Evolutionary conservation across 1,284 basidiomycete species (phyloP).

Genomic region (Cryptococcus jaspeensis): DNA sequence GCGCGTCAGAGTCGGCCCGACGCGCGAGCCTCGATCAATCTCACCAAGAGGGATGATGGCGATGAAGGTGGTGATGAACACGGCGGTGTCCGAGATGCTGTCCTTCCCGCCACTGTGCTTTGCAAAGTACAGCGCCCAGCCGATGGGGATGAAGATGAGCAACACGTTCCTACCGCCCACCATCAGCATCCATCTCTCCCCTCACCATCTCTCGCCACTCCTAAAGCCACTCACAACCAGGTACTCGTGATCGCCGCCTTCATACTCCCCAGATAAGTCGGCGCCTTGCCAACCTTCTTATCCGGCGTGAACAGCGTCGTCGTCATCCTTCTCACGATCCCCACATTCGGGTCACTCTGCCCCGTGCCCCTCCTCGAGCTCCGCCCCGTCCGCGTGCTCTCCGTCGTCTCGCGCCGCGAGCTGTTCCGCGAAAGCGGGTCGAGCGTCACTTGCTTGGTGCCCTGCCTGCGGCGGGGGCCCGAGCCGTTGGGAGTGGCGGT

Average conservation of each 20-base stretch:
- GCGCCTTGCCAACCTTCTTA: constrained; percentile 46
- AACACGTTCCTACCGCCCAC: constrained; percentile 45
- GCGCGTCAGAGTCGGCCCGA: constrained; percentile 58
- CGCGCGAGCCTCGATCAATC: constrained; percentile 1
- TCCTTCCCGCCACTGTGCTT: constrained; percentile 38
- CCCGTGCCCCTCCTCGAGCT: constrained; percentile 3
- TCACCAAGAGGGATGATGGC: constrained; percentile 53
- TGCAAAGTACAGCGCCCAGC: constrained; percentile 53
- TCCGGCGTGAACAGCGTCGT: constrained; percentile 49
- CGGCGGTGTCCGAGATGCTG: constrained; percentile 44
- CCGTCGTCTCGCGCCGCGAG: neutral
- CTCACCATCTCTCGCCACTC: neutral
- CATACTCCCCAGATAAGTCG: constrained; percentile 42
- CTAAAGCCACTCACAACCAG: constrained; percentile 46
- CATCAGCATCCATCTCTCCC: neutral
- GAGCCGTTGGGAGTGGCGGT: neutral
- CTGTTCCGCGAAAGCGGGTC: constrained; percentile 3
- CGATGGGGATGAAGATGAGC: constrained; percentile 53
- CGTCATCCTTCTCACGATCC: constrained; percentile 35
- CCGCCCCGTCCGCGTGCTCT: neutral
- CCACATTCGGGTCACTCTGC: constrained; percentile 7
- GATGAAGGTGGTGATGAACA: constrained; percentile 49
- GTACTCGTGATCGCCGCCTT: constrained; percentile 45
- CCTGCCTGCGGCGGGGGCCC: constrained; percentile 1
- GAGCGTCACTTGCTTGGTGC: constrained; percentile 7